phyloP scores from a whole-genome alignment of 139 green algal genomes.

The Spirogloea muscicola region DNA sequence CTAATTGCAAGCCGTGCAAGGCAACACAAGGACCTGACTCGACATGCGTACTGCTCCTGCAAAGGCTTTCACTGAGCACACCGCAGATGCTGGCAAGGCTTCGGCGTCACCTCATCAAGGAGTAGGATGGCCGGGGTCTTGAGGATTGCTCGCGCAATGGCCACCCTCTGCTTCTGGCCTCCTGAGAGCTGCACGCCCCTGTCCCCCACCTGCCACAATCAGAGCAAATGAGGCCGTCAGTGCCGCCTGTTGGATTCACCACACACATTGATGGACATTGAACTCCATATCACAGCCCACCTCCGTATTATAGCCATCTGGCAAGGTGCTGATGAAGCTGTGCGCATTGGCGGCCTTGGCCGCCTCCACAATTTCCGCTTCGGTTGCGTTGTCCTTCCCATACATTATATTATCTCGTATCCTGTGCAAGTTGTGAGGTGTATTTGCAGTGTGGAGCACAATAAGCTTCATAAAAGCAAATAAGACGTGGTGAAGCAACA shows the following conservation, averaged over 20 bases:
- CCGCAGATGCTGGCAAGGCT: too few species aligned
- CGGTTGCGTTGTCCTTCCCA: constrained; percentile 54
- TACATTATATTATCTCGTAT: constrained; percentile 85
- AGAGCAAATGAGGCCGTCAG: too few species aligned
- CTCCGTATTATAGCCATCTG: constrained; percentile 59
- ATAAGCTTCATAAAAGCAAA: too few species aligned
- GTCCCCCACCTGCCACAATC: constrained; percentile 50
- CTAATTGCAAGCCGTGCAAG: too few species aligned
- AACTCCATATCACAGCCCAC: too few species aligned
- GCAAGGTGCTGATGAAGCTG: constrained; percentile 64
- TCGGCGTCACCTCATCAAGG: constrained; percentile 56
- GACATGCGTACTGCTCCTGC: too few species aligned
- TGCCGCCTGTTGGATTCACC: too few species aligned
- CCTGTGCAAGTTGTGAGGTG: too few species aligned
- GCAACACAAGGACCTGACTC: too few species aligned
- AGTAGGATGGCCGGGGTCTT: constrained; percentile 46
- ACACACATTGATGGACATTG: constrained; percentile 41
- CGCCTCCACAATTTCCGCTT: constrained; percentile 67
- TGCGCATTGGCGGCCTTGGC: constrained; percentile 70
- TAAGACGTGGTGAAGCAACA: too few species aligned
- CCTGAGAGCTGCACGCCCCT: constrained; percentile 53
- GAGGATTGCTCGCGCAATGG: constrained; percentile 55
- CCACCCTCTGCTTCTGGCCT: constrained; percentile 54
- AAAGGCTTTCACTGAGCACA: too few species aligned
- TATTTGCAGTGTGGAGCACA: too few species aligned